Evolutionary conservation across 225 moss, liverwort and hornwort genomes (phyloP).

Genomic region (Antitrichia curtipendula): DNA sequence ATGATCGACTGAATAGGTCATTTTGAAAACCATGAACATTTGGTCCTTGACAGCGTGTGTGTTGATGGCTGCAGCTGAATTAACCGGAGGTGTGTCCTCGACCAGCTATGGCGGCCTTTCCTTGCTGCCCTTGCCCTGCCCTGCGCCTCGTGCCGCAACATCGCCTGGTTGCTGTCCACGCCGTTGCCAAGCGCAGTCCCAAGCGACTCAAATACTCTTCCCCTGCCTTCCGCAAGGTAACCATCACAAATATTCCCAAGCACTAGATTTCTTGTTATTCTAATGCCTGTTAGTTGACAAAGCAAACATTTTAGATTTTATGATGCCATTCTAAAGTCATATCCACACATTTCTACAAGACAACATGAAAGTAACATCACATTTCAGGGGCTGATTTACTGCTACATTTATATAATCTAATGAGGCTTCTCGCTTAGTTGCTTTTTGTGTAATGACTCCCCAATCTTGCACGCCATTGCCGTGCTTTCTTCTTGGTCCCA

Average conservation of each 20-base stretch:
- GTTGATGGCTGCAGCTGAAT: constrained; percentile 4
- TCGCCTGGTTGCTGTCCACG: constrained; percentile 23
- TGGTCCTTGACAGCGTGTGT: background rate
- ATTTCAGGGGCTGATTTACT: background rate
- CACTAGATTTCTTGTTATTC: background rate
- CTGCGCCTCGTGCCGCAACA: constrained; percentile 7
- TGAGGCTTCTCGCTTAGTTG: background rate
- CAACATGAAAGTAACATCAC: background rate
- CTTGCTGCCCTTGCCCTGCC: constrained; percentile 8
- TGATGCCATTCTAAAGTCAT: background rate
- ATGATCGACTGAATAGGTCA: background rate
- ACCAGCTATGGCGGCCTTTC: constrained; percentile 22
- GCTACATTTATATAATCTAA: background rate
- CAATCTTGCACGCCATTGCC: background rate
- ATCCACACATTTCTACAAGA: background rate
- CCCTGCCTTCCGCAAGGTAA: constrained; percentile 56
- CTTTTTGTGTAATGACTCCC: background rate
- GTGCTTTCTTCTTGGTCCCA: background rate
- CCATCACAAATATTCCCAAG: background rate
- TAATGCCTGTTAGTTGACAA: background rate
- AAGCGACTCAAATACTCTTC: constrained; percentile 76
- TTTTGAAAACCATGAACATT: background rate
- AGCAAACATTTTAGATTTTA: background rate
- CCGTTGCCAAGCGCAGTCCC: constrained; percentile 75
- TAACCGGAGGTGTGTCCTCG: background rate